A percentile compares a stretch with the other conserved stretches of the same genome.
Conservation (phyloP, 345 rosid species). For the Lagerstroemia speciosa region DNA sequence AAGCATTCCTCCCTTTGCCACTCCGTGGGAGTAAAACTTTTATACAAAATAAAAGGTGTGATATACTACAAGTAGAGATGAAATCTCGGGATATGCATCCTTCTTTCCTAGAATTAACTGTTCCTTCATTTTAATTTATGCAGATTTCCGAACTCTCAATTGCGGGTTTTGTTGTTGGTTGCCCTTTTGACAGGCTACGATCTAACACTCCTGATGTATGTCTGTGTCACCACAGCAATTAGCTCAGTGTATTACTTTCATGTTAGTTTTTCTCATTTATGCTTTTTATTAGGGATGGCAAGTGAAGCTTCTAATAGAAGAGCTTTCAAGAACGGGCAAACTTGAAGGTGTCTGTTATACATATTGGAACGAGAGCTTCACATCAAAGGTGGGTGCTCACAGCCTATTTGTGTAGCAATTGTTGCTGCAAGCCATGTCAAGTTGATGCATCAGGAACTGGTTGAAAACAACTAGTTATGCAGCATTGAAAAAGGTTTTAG, state of each 20-base stretch:
- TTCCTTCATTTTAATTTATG: constrained; percentile 1
- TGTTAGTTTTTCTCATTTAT: background rate
- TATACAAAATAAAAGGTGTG: background rate
- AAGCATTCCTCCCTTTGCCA: background rate
- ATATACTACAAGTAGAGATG: background rate
- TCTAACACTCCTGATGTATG: constrained; percentile 28
- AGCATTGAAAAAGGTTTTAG: background rate
- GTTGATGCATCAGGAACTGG: background rate
- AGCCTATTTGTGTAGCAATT: background rate
- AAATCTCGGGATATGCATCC: background rate
- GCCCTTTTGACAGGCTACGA: constrained; percentile 39
- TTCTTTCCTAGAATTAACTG: background rate
- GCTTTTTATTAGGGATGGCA: constrained; percentile 32
- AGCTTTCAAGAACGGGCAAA: constrained; percentile 47
- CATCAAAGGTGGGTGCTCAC: constrained; percentile 48
- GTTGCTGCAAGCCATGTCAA: background rate
- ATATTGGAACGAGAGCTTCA: constrained; percentile 68
- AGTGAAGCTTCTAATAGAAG: constrained; percentile 54
- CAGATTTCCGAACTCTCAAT: constrained; percentile 62
- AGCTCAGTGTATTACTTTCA: background rate
- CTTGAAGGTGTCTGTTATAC: constrained; percentile 53
- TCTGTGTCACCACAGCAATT: background rate
- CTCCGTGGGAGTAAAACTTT: background rate
- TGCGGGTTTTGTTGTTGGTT: constrained; percentile 64
- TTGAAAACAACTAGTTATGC: background rate